Conservation (phyloP, 73 alveolate species). For the Tetrahymena borealis region DNA sequence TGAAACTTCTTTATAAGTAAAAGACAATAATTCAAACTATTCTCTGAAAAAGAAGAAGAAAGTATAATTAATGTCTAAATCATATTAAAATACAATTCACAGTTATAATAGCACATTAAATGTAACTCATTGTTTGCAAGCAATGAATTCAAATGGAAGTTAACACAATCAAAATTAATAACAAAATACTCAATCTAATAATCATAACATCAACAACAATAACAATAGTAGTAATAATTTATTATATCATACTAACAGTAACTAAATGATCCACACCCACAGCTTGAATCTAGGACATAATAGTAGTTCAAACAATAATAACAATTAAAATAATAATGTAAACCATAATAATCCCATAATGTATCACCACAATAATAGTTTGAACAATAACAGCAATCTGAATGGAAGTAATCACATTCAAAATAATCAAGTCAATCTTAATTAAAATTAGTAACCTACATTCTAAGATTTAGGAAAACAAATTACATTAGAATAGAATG, state of each 20-base stretch:
- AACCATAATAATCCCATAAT: background rate
- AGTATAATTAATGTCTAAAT: background rate
- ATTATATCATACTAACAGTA: too few relatives aligned
- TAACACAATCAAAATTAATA: background rate
- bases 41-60: background rate
- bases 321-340: background rate
- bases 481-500: background rate
- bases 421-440: background rate
- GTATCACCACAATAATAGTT: background rate
- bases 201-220: background rate
- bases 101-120: background rate
- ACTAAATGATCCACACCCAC: background rate
- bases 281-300: background rate
- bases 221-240: background rate
- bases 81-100: background rate
- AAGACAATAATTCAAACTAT: background rate
- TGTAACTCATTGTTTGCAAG: background rate
- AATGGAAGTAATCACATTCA: background rate
- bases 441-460: background rate
- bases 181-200: background rate
- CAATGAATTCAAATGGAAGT: background rate
- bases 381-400: background rate
- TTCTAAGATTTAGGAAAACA: background rate
- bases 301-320: background rate
- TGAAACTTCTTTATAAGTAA: background rate